Conservation (phyloP, 305 asterid genomes). For the Petunia hybrid region DNA sequence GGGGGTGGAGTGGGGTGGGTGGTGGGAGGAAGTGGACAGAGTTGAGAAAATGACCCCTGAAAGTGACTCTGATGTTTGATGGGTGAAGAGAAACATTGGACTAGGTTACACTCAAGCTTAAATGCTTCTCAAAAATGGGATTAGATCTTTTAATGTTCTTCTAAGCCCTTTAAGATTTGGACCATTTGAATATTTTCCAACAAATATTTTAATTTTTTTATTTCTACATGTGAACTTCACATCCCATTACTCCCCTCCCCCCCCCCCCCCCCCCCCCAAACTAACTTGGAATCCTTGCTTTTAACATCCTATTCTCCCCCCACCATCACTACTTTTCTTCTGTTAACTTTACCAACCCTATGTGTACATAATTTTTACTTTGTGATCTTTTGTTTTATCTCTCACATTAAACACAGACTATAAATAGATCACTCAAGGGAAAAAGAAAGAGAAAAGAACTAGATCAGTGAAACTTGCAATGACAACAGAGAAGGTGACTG, state of each 20-base stretch:
- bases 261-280: background rate
- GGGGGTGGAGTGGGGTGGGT: slow-evolving; percentile 29
- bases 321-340: slow-evolving; percentile 6
- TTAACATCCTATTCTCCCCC: background rate
- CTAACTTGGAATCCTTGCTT: background rate
- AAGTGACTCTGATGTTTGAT: slow-evolving; percentile 55
- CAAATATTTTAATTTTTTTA: background rate
- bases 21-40: slow-evolving; percentile 35
- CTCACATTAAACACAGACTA: slow-evolving; percentile 24
- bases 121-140: slow-evolving; percentile 21
- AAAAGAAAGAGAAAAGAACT: background rate
- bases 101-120: slow-evolving; percentile 53
- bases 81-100: slow-evolving; percentile 55
- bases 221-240: background rate
- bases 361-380: background rate
- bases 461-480: slow-evolving; percentile 33
- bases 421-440: slow-evolving; percentile 1
- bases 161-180: slow-evolving; percentile 11
- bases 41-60: slow-evolving; percentile 50
- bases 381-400: slow-evolving; percentile 9
- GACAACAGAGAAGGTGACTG: slow-evolving; percentile 43
- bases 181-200: background rate
- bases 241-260: background rate
- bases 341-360: background rate
- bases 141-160: slow-evolving; percentile 3